These are phyloP conservation scores for Ophiorrhiza pumila DNA, from an alignment of 257 asterid genomes.

Conservation along the genomic window DNA sequence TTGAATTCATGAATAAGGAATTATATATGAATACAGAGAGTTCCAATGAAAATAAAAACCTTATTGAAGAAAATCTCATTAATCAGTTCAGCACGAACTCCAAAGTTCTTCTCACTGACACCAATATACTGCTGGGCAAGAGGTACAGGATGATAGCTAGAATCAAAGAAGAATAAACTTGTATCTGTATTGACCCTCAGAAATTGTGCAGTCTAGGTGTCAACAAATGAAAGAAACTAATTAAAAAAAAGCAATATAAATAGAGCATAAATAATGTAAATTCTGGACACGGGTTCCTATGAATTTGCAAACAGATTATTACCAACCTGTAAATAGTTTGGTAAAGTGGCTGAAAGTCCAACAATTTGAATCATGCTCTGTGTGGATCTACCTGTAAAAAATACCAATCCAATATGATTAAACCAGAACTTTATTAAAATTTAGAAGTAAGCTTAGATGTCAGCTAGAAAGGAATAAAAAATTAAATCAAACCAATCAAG, in stretches of 20 bases:
- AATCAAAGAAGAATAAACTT: constrained; percentile 90
- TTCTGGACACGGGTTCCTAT: neutral
- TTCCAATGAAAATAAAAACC: constrained; percentile 40
- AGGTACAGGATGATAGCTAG: constrained; percentile 97
- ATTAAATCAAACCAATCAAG: neutral
- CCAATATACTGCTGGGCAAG: constrained; percentile 96
- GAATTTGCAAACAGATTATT: neutral
- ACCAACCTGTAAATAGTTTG: constrained; percentile 88
- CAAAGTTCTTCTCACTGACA: constrained; percentile 70
- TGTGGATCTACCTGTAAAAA: constrained; percentile 88
- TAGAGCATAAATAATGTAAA: neutral
- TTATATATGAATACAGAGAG: constrained; percentile 12
- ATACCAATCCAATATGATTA: constrained; percentile 18
- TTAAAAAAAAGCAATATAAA: constrained; percentile 13
- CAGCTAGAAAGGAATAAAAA: neutral
- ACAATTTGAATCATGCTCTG: constrained; percentile 98
- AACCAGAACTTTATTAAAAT: neutral
- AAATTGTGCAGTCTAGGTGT: constrained; percentile 84
- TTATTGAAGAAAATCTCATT: constrained; percentile 87
- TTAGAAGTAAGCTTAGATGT: neutral
- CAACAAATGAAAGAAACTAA: constrained; percentile 22
- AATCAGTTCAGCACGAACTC: constrained; percentile 77
- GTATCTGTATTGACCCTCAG: constrained; percentile 89
- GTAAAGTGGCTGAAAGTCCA: constrained; percentile 97
- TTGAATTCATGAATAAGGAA: constrained; percentile 11